phyloP scores from a whole-genome alignment of 495 filamentous ascomycete genomes.

The Penicillium ochrochloron region DNA sequence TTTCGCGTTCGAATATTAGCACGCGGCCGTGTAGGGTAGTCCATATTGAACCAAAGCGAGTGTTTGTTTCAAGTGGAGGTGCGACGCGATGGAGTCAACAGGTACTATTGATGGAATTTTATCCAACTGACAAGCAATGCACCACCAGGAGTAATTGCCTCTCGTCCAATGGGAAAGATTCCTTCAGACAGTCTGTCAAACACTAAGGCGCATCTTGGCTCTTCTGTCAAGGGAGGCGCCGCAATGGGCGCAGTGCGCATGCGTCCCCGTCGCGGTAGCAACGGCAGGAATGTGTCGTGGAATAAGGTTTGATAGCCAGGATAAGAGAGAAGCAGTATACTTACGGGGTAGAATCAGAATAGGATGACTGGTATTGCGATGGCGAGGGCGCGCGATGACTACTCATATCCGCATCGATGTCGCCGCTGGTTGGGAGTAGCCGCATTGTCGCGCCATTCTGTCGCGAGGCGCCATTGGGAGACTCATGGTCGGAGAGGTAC shows the following conservation, averaged over 20 bases:
- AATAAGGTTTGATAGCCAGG: constrained; percentile 16
- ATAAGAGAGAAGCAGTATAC: constrained; percentile 24
- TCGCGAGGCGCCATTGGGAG: constrained; percentile 30
- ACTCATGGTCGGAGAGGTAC: constrained; percentile 40
- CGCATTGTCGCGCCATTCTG: constrained; percentile 61
- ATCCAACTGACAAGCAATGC: neutral
- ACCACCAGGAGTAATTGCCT: neutral
- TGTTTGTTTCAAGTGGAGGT: constrained; percentile 2
- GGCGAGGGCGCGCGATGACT: constrained; percentile 25
- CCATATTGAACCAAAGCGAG: constrained; percentile 20
- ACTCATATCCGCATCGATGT: constrained; percentile 36
- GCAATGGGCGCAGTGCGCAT: constrained; percentile 12
- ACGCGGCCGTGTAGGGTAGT: constrained; percentile 23
- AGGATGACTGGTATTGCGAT: constrained; percentile 25
- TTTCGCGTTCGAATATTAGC: constrained; percentile 36
- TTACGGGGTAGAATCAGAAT: constrained; percentile 50
- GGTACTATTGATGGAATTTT: constrained; percentile 19
- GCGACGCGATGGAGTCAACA: constrained; percentile 13
- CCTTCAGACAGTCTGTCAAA: constrained; percentile 15
- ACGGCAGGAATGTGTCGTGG: constrained; percentile 32
- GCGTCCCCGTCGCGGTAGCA: constrained; percentile 17
- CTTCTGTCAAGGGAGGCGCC: constrained; percentile 24
- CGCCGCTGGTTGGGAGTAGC: constrained; percentile 59
- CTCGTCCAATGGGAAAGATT: constrained; percentile 17
- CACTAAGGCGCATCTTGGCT: neutral